phyloP scores from a whole-genome alignment of 2,329 filamentous ascomycete genomes.

The Ophiostoma angusticollis region DNA sequence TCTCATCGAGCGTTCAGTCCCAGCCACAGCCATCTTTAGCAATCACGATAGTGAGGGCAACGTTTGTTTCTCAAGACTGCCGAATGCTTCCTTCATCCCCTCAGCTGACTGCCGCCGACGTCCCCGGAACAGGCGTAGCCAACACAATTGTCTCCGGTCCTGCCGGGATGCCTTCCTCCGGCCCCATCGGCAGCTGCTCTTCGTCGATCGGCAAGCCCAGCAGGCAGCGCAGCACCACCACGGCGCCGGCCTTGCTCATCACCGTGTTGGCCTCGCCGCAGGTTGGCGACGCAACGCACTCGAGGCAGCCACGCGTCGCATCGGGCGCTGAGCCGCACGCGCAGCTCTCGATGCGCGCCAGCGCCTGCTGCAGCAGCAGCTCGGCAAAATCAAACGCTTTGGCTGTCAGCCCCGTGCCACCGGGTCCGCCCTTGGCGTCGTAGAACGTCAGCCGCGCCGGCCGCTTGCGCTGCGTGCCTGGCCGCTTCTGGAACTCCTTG shows the following conservation, averaged over 20 bases:
- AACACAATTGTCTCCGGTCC: conserved; percentile 74
- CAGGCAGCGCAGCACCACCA: conserved; percentile 66
- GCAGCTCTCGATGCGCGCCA: conserved; percentile 64
- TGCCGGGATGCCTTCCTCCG: conserved; percentile 53
- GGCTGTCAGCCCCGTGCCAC: conserved; percentile 73
- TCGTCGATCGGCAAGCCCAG: conserved; percentile 68
- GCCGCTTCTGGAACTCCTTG: conserved; percentile 65
- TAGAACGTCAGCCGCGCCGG: conserved; percentile 88
- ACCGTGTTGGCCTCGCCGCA: conserved; percentile 83
- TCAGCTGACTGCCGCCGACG: no score
- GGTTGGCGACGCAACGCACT: conserved; percentile 75
- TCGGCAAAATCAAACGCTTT: conserved; percentile 94
- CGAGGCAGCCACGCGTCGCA: conserved; percentile 85
- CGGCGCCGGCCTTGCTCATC: conserved; percentile 82
- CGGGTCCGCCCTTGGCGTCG: conserved; percentile 78
- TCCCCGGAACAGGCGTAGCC: conserved; percentile 52
- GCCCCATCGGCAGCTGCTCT: conserved; percentile 74
- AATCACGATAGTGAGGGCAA: no score
- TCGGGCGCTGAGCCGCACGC: conserved; percentile 52
- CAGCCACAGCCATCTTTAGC: no score
- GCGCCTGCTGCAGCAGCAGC: conserved; percentile 59
- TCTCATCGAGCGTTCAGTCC: no score
- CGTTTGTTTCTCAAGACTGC: no score
- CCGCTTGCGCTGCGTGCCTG: conserved; percentile 58
- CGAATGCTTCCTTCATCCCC: no score